Percentiles rank a stretch among this genome's conserved stretches.
Conservation (phyloP, 2,329 filamentous ascomycete genomes). For the Amesomyces nigricolor region DNA sequence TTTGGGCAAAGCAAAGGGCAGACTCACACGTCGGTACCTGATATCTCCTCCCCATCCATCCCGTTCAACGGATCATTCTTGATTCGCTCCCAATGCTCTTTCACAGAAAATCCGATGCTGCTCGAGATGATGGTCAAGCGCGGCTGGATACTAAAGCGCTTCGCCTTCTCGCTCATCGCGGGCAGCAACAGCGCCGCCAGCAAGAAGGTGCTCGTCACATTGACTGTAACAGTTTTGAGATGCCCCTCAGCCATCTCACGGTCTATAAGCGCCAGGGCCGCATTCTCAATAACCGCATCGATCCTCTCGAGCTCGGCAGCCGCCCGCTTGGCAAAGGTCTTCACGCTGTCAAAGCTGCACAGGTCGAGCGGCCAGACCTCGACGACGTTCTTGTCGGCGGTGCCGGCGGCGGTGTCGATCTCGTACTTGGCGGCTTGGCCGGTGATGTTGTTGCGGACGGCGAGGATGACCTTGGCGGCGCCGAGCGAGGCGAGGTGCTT, state of each 20-base stretch:
- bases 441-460: slow-evolving; percentile 32
- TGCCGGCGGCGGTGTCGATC: slow-evolving; percentile 25
- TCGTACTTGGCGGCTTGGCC: slow-evolving; percentile 30
- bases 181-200: slow-evolving; percentile 29
- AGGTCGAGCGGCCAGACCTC: slow-evolving; percentile 40
- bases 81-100: slow-evolving; percentile 16
- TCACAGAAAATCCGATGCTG: slow-evolving; percentile 12
- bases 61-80: slow-evolving; percentile 14
- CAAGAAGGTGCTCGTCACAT: slow-evolving; percentile 30
- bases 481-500: slow-evolving; percentile 34
- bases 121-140: slow-evolving; percentile 25
- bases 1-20: background rate
- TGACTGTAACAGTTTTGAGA: slow-evolving; percentile 25
- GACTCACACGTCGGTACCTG: background rate
- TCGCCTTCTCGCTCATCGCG: slow-evolving; percentile 26
- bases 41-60: slow-evolving; percentile 4
- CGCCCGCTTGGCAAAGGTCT: slow-evolving; percentile 34
- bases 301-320: slow-evolving; percentile 7
- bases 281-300: slow-evolving; percentile 17
- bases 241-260: slow-evolving; percentile 14
- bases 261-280: background rate
- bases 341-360: slow-evolving; percentile 35
- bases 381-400: background rate
- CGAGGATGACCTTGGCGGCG: slow-evolving; percentile 37
- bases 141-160: slow-evolving; percentile 7